A percentile compares a stretch with the other conserved stretches of the same genome.
phyloP scores from a whole-genome alignment of 345 rosid species.

The Theobroma cacao region DNA sequence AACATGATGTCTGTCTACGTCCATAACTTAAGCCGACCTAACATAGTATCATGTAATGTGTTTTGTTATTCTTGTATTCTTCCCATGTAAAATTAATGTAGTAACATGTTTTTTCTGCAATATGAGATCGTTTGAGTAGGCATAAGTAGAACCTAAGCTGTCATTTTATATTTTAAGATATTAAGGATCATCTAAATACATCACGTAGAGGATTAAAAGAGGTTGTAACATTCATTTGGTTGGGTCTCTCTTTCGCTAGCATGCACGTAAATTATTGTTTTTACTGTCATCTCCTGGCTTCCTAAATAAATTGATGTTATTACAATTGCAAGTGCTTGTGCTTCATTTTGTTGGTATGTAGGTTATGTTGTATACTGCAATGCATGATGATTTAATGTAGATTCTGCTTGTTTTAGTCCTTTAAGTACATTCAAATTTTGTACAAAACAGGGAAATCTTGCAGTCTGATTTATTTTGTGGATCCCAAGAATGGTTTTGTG shows the following conservation, averaged over 20 bases:
- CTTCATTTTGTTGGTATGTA: constrained; percentile 1
- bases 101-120: not conserved
- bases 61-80: not conserved
- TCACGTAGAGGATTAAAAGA: not conserved
- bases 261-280: not conserved
- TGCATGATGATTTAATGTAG: constrained; percentile 7
- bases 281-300: not conserved
- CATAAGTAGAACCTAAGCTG: not conserved
- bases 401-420: not conserved
- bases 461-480: constrained; percentile 60
- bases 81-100: not conserved
- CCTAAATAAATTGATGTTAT: not conserved
- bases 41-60: no score
- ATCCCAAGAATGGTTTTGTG: constrained; percentile 25
- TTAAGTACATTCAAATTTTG: constrained; percentile 6
- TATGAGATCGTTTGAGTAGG: not conserved
- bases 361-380: constrained; percentile 1
- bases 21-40: no score
- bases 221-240: not conserved
- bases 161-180: not conserved
- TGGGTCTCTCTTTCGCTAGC: not conserved
- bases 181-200: not conserved
- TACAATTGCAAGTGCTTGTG: not conserved
- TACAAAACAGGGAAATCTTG: constrained; percentile 68
- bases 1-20: no score